These are phyloP conservation scores for Nitzschia inconspicua DNA, from an alignment of 108 stramenopile species.

Conservation along the genomic window DNA sequence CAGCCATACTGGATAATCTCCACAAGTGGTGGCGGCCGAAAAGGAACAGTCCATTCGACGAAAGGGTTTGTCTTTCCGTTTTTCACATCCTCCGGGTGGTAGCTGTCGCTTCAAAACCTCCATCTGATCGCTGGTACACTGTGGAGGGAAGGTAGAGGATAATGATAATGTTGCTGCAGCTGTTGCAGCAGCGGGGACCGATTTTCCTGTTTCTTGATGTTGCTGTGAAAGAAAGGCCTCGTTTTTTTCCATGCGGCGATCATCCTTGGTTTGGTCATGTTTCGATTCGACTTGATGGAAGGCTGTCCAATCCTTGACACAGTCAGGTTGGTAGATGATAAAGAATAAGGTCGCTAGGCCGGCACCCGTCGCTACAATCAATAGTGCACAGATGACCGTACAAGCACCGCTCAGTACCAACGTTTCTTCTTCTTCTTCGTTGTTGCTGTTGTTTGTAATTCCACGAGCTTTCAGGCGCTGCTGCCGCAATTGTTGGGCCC, in stretches of 20 bases:
- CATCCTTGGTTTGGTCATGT: too few species aligned
- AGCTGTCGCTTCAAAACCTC: background rate
- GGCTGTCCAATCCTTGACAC: slow-evolving; percentile 16
- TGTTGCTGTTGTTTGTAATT: background rate
- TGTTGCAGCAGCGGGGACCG: too few species aligned
- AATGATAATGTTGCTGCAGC: too few species aligned
- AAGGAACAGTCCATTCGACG: background rate
- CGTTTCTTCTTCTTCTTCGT: background rate
- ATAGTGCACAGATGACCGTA: slow-evolving; percentile 8
- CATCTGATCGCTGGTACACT: slow-evolving; percentile 7
- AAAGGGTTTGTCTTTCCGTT: background rate
- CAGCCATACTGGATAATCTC: background rate
- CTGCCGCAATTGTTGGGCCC: slow-evolving; percentile 6
- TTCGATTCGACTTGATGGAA: too few species aligned
- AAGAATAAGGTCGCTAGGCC: slow-evolving; percentile 12
- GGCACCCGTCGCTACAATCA: slow-evolving; percentile 15
- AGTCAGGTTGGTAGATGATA: slow-evolving; percentile 8
- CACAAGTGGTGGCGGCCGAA: background rate
- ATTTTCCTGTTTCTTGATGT: too few species aligned
- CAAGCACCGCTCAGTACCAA: slow-evolving; percentile 10
- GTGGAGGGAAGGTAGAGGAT: background rate
- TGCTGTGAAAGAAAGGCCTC: too few species aligned
- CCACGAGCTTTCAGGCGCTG: background rate
- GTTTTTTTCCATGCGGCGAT: too few species aligned
- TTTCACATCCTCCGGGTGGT: slow-evolving; percentile 3